Conservation (phyloP, 129 eudicot genomes). For the Chrysanthemum lavandulifolium region DNA sequence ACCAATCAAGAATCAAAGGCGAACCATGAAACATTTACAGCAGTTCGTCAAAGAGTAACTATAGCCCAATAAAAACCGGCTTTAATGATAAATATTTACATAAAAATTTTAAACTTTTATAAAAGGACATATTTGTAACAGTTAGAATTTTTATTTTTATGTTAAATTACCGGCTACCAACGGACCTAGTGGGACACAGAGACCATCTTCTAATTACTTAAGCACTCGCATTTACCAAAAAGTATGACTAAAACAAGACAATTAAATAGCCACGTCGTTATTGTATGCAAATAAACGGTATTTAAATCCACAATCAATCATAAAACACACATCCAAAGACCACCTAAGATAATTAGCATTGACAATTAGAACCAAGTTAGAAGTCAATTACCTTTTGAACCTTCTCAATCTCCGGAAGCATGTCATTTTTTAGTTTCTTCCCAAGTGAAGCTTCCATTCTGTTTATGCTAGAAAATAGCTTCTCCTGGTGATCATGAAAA, state of each 20-base stretch:
- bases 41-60: background rate
- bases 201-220: too few relatives aligned
- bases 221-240: too few relatives aligned
- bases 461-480: conserved; percentile 80
- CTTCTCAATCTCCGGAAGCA: conserved; percentile 98
- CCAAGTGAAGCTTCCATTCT: conserved; percentile 88
- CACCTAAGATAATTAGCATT: too few relatives aligned
- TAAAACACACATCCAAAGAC: background rate
- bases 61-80: background rate
- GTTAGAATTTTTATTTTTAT: too few relatives aligned
- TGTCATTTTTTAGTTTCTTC: conserved; percentile 78
- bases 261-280: too few relatives aligned
- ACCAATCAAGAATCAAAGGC: conserved; percentile 17
- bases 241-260: too few relatives aligned
- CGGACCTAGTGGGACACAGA: too few relatives aligned
- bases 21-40: background rate
- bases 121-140: too few relatives aligned
- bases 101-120: too few relatives aligned
- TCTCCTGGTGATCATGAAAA: conserved; percentile 54
- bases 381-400: conserved; percentile 68
- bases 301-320: background rate
- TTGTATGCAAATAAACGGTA: background rate
- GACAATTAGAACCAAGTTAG: conserved; percentile 5
- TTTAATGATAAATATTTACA: background rate
- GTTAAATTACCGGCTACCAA: too few relatives aligned